Evolutionary conservation across 331 rosid genomes (phyloP).

Genomic region (Acacia concinna): DNA sequence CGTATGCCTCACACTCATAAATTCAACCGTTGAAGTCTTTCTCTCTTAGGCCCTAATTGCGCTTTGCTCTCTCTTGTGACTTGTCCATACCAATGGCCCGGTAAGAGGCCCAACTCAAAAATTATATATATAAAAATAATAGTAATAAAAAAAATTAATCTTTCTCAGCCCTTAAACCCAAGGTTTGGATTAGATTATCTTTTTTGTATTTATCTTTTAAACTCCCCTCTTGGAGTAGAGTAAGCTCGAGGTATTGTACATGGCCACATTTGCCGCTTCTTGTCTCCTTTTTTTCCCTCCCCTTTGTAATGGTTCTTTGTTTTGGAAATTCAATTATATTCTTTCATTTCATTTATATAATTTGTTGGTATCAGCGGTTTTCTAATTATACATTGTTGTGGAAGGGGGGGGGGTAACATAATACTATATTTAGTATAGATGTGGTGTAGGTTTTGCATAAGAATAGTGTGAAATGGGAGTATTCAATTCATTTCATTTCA

Average conservation of each 20-base stretch:
- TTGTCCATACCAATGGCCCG: slow-evolving; percentile 27
- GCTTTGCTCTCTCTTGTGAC: too few relatives aligned
- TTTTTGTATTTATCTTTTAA: slow-evolving; percentile 9
- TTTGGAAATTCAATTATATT: slow-evolving; percentile 63
- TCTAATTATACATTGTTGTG: background rate
- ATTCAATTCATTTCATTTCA: background rate
- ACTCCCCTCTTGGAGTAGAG: slow-evolving; percentile 30
- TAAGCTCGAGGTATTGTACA: slow-evolving; percentile 61
- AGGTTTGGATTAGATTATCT: slow-evolving; percentile 24
- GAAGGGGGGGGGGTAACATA: background rate
- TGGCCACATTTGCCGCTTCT: slow-evolving; percentile 40
- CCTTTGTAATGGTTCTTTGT: background rate
- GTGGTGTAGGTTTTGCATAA: background rate
- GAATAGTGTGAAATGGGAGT: background rate
- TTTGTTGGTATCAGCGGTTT: background rate
- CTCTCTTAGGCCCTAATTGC: slow-evolving; percentile 55
- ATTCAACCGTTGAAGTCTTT: slow-evolving; percentile 68
- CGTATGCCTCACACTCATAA: slow-evolving; percentile 62
- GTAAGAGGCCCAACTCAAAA: slow-evolving; percentile 8
- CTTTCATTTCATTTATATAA: slow-evolving; percentile 51
- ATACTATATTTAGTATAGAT: background rate
- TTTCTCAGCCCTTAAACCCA: background rate
- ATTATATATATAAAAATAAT: background rate
- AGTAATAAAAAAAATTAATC: background rate
- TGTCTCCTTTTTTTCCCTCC: background rate